Evolutionary conservation across 2,329 filamentous ascomycete species (phyloP), one percentile per base, ranked within the genome.

Genomic region (Cladosporium oxysporum): DNA sequence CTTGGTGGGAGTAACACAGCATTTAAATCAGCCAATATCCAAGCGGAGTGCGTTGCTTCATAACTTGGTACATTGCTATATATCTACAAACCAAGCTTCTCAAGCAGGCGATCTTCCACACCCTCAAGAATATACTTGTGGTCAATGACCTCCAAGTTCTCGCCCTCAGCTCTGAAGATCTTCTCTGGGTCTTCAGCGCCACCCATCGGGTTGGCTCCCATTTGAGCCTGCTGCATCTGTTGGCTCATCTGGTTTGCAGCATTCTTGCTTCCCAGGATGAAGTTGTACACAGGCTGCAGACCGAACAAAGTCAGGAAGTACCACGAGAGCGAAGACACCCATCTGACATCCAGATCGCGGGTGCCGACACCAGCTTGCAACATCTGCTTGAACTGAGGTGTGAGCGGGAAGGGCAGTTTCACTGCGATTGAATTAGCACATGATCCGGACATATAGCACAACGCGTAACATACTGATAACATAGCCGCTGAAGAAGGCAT

Each of bases 371-470:
- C 95, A 50, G 94, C 94, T 82, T 99, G 95, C 62, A 99, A 85
- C 95, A 99, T 99, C 72, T 92, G 95, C 85, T 99, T 99, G 86
- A 99, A 99, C 79, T 97, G 96, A 79, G 97, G 93, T 35, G 95
- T 99, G 71, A 99, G 86, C 3, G 96, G 95, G 79, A 99, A 99
- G 0, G 95, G 95, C 29, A 99, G 81, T 88, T 97, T 97, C 87
- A 99, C 93, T 88, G 68, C 23, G 12, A 47, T 18, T 6, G 87
- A 65, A 44, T 72, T 44, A 71, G 70, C 59, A 64, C 21, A 53
- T 26, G 49, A 6, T 16, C 23, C 3, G 8, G 4, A 21, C 2
- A 47, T 18, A 14, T 31, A 23, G 16, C 33, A 60, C 44, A 41
- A 23, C 26, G 37, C n/a, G 31, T 21, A 52, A 66, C 88, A 75